Conservation (phyloP, 768 basidiomycete species). For the Piloderma croceum region DNA sequence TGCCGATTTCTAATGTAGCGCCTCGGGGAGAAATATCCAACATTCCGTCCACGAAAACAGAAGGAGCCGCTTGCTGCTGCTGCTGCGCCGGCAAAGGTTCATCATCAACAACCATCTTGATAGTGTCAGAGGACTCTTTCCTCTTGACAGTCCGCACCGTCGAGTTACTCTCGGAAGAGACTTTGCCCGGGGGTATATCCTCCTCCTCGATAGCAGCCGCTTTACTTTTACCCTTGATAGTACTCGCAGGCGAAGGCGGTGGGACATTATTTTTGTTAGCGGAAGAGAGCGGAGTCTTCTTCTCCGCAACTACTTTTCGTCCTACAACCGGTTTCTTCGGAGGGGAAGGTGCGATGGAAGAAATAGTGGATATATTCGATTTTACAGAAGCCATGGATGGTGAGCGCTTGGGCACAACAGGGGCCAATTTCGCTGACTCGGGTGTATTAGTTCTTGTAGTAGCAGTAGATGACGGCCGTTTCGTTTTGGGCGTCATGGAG, state of each 20-base stretch:
- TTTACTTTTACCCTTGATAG: slow-evolving; percentile 8
- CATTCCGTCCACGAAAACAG: too few relatives aligned
- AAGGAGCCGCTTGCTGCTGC: slow-evolving; percentile 23
- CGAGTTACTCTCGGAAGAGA: background rate
- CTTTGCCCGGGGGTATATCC: background rate
- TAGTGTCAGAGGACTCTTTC: slow-evolving; percentile 34
- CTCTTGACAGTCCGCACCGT: slow-evolving; percentile 26
- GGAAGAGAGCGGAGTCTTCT: slow-evolving; percentile 2
- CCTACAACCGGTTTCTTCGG: slow-evolving; percentile 8
- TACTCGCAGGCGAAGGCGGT: slow-evolving; percentile 2
- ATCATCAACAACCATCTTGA: slow-evolving; percentile 16
- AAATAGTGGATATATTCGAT: slow-evolving; percentile 21
- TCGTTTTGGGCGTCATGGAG: slow-evolving; percentile 5
- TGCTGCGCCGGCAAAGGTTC: slow-evolving; percentile 17
- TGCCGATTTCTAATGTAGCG: slow-evolving; percentile 77
- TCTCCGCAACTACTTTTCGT: slow-evolving; percentile 11
- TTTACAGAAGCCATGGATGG: slow-evolving; percentile 23
- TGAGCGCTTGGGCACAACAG: slow-evolving; percentile 10
- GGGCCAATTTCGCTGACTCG: slow-evolving; percentile 9
- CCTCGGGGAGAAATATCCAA: slow-evolving; percentile 42
- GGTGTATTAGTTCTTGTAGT: background rate
- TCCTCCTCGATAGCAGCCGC: too few relatives aligned
- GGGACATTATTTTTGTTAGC: slow-evolving; percentile 1
- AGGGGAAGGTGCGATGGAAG: slow-evolving; percentile 14
- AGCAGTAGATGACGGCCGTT: slow-evolving; percentile 9